Percentiles rank a stretch among this genome's conserved stretches.
Conservation (phyloP, 176 grass and related monocot genomes). For the Triticum timopheevii region DNA sequence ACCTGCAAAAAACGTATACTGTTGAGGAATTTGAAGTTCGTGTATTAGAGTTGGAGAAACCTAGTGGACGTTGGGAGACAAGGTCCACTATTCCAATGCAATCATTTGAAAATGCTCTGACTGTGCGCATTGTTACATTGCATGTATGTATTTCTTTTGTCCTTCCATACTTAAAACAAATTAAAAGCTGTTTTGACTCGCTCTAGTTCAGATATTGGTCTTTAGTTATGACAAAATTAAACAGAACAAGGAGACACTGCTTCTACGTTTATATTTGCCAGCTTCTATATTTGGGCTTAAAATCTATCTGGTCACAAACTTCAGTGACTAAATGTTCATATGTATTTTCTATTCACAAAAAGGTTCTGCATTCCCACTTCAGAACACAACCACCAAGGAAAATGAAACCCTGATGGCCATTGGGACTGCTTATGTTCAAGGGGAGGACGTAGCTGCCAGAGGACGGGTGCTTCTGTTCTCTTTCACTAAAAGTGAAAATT, state of each 20-base stretch:
- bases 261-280: not conserved
- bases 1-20: constrained; percentile 76
- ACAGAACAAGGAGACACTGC: not conserved
- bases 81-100: constrained; percentile 79
- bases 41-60: constrained; percentile 73
- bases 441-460: constrained; percentile 90
- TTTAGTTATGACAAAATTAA: not conserved
- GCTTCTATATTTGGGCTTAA: not conserved
- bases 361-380: constrained; percentile 19
- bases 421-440: constrained; percentile 95
- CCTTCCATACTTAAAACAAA: not conserved
- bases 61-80: constrained; percentile 66
- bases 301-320: not conserved
- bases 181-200: not conserved
- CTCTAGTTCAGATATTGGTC: not conserved
- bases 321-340: not conserved
- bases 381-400: constrained; percentile 88
- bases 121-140: constrained; percentile 77
- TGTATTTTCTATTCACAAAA: constrained; percentile 22
- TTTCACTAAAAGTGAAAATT: constrained; percentile 73
- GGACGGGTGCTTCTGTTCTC: constrained; percentile 84
- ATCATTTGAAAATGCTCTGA: constrained; percentile 88
- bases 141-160: constrained; percentile 56
- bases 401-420: constrained; percentile 87
- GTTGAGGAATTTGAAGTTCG: constrained; percentile 96